A percentile compares a stretch with the other conserved stretches of the same genome.
Evolutionary conservation across 352 stramenopile species (phyloP).

Genomic region (Chrysophaeum taylorii): DNA sequence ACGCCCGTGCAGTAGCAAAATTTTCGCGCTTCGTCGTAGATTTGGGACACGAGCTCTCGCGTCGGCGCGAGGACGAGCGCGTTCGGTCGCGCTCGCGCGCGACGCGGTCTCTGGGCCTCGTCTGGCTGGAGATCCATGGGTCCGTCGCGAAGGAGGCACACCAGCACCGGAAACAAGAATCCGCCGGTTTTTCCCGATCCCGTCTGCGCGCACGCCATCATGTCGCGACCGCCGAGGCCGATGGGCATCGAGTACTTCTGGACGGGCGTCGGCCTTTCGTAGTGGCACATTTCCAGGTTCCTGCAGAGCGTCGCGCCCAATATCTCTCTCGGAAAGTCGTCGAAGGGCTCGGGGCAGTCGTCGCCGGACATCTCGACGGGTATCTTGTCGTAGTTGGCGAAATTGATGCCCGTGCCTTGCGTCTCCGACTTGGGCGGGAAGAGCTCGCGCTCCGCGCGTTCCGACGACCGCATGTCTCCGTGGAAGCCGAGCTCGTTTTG

Average conservation of each 20-base stretch:
- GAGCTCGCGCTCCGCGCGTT: conserved; percentile 73
- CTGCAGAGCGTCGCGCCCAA: conserved; percentile 67
- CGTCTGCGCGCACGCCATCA: conserved; percentile 89
- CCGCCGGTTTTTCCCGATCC: conserved; percentile 86
- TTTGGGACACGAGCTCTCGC: conserved; percentile 85
- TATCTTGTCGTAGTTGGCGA: conserved; percentile 90
- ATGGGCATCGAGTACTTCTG: conserved; percentile 98
- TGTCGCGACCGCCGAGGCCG: conserved; percentile 69
- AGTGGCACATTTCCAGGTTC: conserved; percentile 82
- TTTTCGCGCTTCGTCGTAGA: conserved; percentile 86
- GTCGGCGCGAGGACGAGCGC: conserved; percentile 84
- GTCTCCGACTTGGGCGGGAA: conserved; percentile 68
- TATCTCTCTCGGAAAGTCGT: conserved; percentile 64
- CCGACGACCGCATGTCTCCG: conserved; percentile 65
- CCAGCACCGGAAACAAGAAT: conserved; percentile 86
- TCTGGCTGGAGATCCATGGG: background rate
- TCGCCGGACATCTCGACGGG: conserved; percentile 82
- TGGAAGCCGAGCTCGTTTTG: conserved; percentile 85
- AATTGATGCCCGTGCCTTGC: conserved; percentile 84
- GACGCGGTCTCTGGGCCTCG: background rate
- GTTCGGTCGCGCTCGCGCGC: conserved; percentile 42
- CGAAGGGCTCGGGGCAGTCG: conserved; percentile 77
- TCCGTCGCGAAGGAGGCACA: conserved; percentile 81
- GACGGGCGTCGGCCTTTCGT: conserved; percentile 91
- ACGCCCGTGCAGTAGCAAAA: conserved; percentile 92